Base-by-base conservation (phyloP, 75 land plant genomes). In the Picea glauca region DNA sequence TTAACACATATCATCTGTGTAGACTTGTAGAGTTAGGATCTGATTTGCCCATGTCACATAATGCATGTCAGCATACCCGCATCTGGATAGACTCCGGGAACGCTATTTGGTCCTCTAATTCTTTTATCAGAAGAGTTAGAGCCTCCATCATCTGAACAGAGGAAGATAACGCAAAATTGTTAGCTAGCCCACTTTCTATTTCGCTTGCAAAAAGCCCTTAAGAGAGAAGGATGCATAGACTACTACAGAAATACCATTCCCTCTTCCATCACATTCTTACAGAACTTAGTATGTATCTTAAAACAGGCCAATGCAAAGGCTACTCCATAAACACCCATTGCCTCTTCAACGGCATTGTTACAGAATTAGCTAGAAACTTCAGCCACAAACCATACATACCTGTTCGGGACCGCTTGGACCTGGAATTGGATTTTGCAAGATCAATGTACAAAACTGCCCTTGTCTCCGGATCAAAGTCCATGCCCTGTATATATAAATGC, bases 341-440 rank as follows among this genome's bases (percentile, higher is more conserved):
- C 77, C 59, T 40, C 15, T 20, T 14, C 26, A 13, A 76, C 11
- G 66, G 17, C 17, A 76, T 21, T 23, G 5, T 31, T 76, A 62
- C 17, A 58, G 21, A 76, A 15, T 76, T 60, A 18, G 62, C 30
- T 76, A 17, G n/a, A 58, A 74, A 56, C 6, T 50, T 56, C 65
- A 2, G 0, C 17, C 18, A 60, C 30, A 76, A 43, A 43, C 13
- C 73, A 70, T 70, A 8, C n/a, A 20, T 70, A 93, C 93, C 96
- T 91, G 88, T 61, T 75, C 92, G 90, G 26, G 79, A 79, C 50
- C 98, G 98, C 80, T 95, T 95, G 5, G 91, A 78, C 77, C 93
- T 83, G 12, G 98, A 91, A 83, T 95, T 95, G 33, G 93, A 84
- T 77, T 92, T 91, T 58, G 98, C 96, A 77, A 95, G 91, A 57